phyloP scores from a whole-genome alignment of 148 eudicot genomes.

The Nepenthes gracilis region DNA sequence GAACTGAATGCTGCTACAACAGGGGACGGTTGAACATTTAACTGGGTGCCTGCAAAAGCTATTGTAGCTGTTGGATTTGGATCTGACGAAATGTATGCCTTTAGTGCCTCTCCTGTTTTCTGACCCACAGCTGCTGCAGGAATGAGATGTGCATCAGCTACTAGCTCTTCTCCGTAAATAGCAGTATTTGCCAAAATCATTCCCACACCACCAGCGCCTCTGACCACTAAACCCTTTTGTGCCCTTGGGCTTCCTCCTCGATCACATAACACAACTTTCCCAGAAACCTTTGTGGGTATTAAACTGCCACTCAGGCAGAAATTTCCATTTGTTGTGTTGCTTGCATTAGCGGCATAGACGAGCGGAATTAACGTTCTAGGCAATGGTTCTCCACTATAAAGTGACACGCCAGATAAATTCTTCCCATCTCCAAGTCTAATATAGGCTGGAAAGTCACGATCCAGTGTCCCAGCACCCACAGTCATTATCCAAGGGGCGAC shows the following conservation, averaged over 20 bases:
- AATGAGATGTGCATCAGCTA: slow-evolving; percentile 72
- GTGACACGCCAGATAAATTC: slow-evolving; percentile 54
- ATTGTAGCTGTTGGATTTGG: slow-evolving; percentile 43
- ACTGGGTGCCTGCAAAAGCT: slow-evolving; percentile 37
- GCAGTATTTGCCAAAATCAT: slow-evolving; percentile 68
- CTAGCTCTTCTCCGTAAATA: slow-evolving; percentile 54
- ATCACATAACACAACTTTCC: slow-evolving; percentile 79
- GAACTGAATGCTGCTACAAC: slow-evolving; percentile 77
- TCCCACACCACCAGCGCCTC: slow-evolving; percentile 59
- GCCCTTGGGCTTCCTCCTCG: slow-evolving; percentile 57
- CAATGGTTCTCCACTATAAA: slow-evolving; percentile 55
- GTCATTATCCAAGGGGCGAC: slow-evolving; percentile 93
- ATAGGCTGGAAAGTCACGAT: slow-evolving; percentile 67
- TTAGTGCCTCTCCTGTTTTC: slow-evolving; percentile 40
- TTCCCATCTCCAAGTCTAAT: slow-evolving; percentile 51
- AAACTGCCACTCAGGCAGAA: slow-evolving; percentile 51
- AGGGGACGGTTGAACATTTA: slow-evolving; percentile 75
- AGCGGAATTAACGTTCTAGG: slow-evolving; percentile 27
- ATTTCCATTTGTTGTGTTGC: slow-evolving; percentile 38
- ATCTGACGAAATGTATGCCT: slow-evolving; percentile 35
- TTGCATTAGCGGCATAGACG: slow-evolving; percentile 49
- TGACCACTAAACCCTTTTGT: slow-evolving; percentile 59
- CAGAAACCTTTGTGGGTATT: slow-evolving; percentile 33
- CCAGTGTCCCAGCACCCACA: slow-evolving; percentile 76
- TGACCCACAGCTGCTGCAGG: slow-evolving; percentile 53